These are phyloP conservation scores for Aspergillus neoniger DNA, from an alignment of 2,329 filamentous ascomycete species.

Conservation along the genomic window DNA sequence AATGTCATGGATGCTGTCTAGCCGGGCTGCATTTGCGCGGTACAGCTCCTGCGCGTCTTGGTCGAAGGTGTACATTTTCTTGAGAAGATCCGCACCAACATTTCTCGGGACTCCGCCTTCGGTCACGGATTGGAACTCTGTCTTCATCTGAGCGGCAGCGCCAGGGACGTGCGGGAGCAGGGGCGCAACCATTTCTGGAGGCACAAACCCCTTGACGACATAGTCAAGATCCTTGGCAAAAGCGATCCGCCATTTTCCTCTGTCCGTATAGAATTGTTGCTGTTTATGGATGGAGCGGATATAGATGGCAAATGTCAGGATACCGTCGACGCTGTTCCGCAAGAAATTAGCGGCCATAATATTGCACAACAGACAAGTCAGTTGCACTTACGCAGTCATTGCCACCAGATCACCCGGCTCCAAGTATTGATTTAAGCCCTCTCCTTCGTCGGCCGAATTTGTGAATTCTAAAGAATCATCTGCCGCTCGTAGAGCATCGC, in stretches of 20 bases:
- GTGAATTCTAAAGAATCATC: slow-evolving; percentile 31
- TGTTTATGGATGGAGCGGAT: slow-evolving; percentile 44
- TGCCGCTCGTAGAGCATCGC: slow-evolving; percentile 26
- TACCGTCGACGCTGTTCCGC: slow-evolving; percentile 24
- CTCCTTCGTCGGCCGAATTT: slow-evolving; percentile 32
- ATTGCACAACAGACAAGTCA: neutral
- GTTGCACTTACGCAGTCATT: slow-evolving; percentile 32
- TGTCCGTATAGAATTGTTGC: slow-evolving; percentile 46
- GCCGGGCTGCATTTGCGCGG: slow-evolving; percentile 30
- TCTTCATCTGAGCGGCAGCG: slow-evolving; percentile 25
- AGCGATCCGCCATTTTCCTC: slow-evolving; percentile 47
- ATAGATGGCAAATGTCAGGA: slow-evolving; percentile 42
- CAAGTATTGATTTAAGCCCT: slow-evolving; percentile 33
- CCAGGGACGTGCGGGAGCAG: slow-evolving; percentile 56
- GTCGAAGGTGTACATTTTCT: slow-evolving; percentile 38
- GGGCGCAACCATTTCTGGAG: slow-evolving; percentile 47
- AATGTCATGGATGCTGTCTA: slow-evolving; percentile 43
- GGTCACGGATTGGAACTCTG: slow-evolving; percentile 36
- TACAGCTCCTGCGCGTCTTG: slow-evolving; percentile 38
- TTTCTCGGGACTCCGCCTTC: slow-evolving; percentile 47
- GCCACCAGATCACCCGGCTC: slow-evolving; percentile 46
- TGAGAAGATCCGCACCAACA: slow-evolving; percentile 38
- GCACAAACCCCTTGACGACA: slow-evolving; percentile 52
- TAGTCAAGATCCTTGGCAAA: slow-evolving; percentile 47
- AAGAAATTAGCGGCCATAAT: neutral